Evolutionary conservation across 164 flowering plant species (phyloP).

Genomic region (Akebia trifoliata): DNA sequence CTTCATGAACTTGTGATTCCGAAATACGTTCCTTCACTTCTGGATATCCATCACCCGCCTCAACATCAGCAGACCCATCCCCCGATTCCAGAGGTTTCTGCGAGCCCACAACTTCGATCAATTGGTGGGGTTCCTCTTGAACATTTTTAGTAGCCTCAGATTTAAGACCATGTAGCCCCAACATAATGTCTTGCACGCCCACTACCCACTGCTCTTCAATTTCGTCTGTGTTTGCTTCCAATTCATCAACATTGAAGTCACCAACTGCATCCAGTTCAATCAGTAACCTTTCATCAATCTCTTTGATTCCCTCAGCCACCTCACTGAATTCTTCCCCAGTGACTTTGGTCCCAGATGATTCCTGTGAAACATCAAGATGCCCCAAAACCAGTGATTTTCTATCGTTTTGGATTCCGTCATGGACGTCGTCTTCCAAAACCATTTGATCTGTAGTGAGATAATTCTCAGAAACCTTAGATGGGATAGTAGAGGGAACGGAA

Average conservation of each 20-base stretch:
- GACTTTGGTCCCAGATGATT: conserved; percentile 14
- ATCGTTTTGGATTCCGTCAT: conserved; percentile 14
- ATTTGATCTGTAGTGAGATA: neutral
- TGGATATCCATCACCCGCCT: neutral
- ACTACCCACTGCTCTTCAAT: conserved; percentile 5
- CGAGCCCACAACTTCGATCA: conserved; percentile 7
- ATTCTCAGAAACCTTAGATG: conserved; percentile 16
- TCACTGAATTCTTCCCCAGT: conserved; percentile 22
- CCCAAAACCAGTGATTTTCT: conserved; percentile 1
- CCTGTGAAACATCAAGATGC: conserved; percentile 8
- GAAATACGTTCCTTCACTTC: conserved; percentile 4
- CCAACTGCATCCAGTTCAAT: conserved; percentile 65
- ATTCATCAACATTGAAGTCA: conserved; percentile 51
- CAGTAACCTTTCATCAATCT: conserved; percentile 56
- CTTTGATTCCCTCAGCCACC: conserved; percentile 41
- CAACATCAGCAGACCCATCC: neutral
- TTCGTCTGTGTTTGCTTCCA: conserved; percentile 11
- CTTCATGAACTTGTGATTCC: conserved; percentile 15
- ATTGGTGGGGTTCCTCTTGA: conserved; percentile 10
- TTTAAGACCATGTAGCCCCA: conserved; percentile 16
- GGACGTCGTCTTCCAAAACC: conserved; percentile 8
- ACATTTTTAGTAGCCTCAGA: conserved; percentile 7
- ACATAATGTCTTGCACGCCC: conserved; percentile 6
- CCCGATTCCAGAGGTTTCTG: conserved; percentile 1
- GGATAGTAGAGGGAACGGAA: conserved; percentile 10